A percentile compares a stretch with the other conserved stretches of the same genome.
phyloP scores from a whole-genome alignment of 192 early-diverging fungal species.

The Coemansia sp. region DNA sequence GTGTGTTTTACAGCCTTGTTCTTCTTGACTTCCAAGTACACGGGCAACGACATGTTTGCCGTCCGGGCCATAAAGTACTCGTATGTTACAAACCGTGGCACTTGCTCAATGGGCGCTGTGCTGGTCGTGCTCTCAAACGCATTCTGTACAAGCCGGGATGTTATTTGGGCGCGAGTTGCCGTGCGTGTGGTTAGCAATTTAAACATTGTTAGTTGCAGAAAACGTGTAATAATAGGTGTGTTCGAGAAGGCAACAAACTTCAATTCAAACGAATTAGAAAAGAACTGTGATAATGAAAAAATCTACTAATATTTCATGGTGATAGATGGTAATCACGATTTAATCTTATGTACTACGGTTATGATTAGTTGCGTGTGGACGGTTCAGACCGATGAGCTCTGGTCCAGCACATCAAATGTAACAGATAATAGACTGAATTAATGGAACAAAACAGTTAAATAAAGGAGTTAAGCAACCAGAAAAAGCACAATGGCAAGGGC shows the following conservation, averaged over 20 bases:
- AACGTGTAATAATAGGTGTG: too few relatives aligned
- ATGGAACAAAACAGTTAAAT: too few relatives aligned
- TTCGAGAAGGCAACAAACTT: too few relatives aligned
- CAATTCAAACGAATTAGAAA: too few relatives aligned
- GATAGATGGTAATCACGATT: too few relatives aligned
- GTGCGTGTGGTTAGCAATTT: background rate
- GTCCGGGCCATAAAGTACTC: slow-evolving; percentile 69
- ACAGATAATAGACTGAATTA: too few relatives aligned
- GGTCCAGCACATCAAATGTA: too few relatives aligned
- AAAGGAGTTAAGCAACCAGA: background rate
- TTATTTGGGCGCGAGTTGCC: background rate
- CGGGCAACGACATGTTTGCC: slow-evolving; percentile 59
- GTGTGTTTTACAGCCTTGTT: slow-evolving; percentile 63
- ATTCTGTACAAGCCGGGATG: background rate
- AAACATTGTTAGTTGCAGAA: background rate
- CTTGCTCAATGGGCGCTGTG: background rate
- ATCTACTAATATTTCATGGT: too few relatives aligned
- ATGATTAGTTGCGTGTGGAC: too few relatives aligned
- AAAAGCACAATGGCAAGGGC: slow-evolving; percentile 13
- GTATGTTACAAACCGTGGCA: slow-evolving; percentile 11
- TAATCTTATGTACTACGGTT: too few relatives aligned
- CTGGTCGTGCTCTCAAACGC: slow-evolving; percentile 36
- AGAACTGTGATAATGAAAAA: too few relatives aligned
- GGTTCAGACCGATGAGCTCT: too few relatives aligned
- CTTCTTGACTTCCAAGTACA: slow-evolving; percentile 69